phyloP scores from a whole-genome alignment of 208 protist species.

The Polymyxa betae region DNA sequence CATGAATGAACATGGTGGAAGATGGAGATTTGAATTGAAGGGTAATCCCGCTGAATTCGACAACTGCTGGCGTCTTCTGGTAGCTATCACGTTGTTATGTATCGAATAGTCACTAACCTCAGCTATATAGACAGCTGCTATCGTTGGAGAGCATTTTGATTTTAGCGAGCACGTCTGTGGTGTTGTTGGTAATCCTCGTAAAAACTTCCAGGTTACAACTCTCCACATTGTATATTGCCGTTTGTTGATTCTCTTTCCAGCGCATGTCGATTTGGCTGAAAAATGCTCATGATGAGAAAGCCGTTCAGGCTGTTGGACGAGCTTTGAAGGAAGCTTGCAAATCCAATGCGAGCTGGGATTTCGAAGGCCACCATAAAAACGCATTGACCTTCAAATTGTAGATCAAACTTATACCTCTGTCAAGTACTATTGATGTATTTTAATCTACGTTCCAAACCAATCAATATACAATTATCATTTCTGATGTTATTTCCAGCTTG shows the following conservation, averaged over 20 bases:
- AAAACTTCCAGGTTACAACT: background rate
- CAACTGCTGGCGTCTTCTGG: background rate
- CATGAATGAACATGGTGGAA: background rate
- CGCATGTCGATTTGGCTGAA: constrained; percentile 28
- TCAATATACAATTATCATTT: no score
- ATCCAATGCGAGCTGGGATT: background rate
- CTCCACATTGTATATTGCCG: background rate
- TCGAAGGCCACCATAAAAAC: constrained; percentile 47
- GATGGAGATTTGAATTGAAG: constrained; percentile 30
- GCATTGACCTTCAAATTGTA: background rate
- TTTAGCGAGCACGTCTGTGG: constrained; percentile 35
- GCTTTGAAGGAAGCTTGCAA: constrained; percentile 21
- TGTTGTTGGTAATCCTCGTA: constrained; percentile 11
- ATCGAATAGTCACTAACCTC: background rate
- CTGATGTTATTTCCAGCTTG: no score
- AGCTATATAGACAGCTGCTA: constrained; percentile 14
- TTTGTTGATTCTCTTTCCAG: background rate
- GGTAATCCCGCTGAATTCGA: constrained; percentile 34
- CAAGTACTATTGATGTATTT: no score
- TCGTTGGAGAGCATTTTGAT: constrained; percentile 36
- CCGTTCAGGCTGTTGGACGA: background rate
- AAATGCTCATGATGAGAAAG: constrained; percentile 12
- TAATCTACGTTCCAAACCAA: no score
- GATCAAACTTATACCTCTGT: no score
- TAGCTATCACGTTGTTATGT: background rate